Evolutionary conservation across 2,329 filamentous ascomycete species (phyloP).

Genomic region (Cytospora paraplurivora): DNA sequence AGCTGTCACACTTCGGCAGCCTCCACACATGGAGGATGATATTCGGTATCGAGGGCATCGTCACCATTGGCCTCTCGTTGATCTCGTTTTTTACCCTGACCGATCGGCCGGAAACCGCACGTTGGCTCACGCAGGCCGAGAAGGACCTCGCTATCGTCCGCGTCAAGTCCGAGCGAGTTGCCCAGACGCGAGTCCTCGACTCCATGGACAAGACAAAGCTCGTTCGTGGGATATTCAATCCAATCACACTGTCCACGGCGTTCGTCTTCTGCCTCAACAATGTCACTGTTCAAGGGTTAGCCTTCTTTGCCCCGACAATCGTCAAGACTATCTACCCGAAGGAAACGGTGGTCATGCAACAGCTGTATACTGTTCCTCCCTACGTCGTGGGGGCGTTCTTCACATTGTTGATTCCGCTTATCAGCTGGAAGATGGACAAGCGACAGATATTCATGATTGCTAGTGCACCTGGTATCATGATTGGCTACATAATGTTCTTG

Average conservation of each 20-base stretch:
- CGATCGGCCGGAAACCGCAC: constrained; percentile 67
- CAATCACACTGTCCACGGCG: constrained; percentile 58
- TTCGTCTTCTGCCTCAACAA: constrained; percentile 67
- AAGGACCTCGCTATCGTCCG: constrained; percentile 67
- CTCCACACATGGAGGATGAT: constrained; percentile 68
- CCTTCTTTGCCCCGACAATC: constrained; percentile 71
- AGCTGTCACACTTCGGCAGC: constrained; percentile 58
- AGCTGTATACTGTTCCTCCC: constrained; percentile 70
- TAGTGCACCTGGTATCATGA: constrained; percentile 64
- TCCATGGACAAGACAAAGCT: constrained; percentile 61
- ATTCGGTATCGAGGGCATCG: constrained; percentile 69
- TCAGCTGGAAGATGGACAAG: constrained; percentile 62
- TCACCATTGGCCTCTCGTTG: constrained; percentile 55
- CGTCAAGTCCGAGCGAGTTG: constrained; percentile 69
- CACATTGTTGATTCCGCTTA: constrained; percentile 60
- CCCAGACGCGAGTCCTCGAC: constrained; percentile 64
- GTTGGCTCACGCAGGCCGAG: constrained; percentile 66
- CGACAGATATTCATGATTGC: constrained; percentile 63
- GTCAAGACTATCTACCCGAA: constrained; percentile 67
- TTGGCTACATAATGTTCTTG: constrained; percentile 72
- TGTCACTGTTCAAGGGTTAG: constrained; percentile 70
- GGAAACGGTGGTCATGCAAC: constrained; percentile 60
- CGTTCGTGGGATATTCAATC: constrained; percentile 63
- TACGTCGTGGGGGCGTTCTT: constrained; percentile 71
- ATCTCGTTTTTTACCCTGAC: constrained; percentile 66